Percentiles rank a stretch among this genome's conserved stretches.
Conservation (phyloP, 2,329 filamentous ascomycete species). For the Cadophora luteo-olivacea region DNA sequence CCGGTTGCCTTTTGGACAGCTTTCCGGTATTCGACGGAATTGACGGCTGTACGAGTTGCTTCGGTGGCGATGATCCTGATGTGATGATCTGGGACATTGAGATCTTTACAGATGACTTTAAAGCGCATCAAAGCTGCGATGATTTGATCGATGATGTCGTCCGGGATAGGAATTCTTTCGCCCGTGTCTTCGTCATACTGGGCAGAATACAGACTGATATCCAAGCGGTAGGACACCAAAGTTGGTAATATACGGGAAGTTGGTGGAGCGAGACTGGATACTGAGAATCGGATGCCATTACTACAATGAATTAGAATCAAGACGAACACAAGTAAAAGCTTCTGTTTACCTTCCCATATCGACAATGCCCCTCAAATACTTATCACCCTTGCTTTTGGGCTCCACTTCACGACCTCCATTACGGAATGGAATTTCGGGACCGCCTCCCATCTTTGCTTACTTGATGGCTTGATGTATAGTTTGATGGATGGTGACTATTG, state of each 20-base stretch:
- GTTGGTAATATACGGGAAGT: conserved; percentile 66
- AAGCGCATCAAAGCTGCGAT: conserved; percentile 60
- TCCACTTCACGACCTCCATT: conserved; percentile 13
- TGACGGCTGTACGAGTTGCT: conserved; percentile 67
- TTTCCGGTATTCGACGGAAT: conserved; percentile 60
- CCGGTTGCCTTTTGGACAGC: conserved; percentile 61
- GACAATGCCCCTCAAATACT: conserved; percentile 44
- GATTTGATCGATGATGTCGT: conserved; percentile 56
- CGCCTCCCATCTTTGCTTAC: conserved; percentile 18
- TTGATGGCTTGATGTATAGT: conserved; percentile 5
- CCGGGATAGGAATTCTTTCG: conserved; percentile 59
- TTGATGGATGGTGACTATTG: not conserved
- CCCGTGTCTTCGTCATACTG: conserved; percentile 55
- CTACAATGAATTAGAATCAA: conserved; percentile 45
- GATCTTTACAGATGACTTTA: conserved; percentile 62
- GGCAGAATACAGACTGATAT: conserved; percentile 70
- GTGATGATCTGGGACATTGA: conserved; percentile 58
- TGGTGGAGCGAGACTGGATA: conserved; percentile 62
- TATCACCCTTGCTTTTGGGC: conserved; percentile 21
- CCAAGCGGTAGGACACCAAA: conserved; percentile 61
- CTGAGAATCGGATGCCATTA: conserved; percentile 77
- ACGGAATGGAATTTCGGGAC: conserved; percentile 12
- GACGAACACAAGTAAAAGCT: too few relatives aligned
- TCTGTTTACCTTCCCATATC: conserved; percentile 48
- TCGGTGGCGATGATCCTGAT: conserved; percentile 70